Conservation (phyloP, 2,329 filamentous ascomycete species). For the Penicillium sp. region DNA sequence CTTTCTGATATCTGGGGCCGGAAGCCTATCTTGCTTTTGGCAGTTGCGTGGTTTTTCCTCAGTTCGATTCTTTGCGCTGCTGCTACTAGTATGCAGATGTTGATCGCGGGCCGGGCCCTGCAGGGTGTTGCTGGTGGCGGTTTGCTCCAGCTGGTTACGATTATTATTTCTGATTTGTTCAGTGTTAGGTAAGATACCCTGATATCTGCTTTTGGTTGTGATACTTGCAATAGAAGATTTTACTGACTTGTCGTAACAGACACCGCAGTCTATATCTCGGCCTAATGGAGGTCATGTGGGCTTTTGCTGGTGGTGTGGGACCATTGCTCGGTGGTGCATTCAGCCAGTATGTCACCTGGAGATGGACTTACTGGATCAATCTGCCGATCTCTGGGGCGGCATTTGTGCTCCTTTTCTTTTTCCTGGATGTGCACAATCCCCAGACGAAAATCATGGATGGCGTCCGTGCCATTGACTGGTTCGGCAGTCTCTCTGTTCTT, state of each 20-base stretch:
- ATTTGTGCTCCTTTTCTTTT: slow-evolving; percentile 51
- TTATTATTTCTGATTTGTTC: slow-evolving; percentile 57
- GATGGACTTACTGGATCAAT: slow-evolving; percentile 59
- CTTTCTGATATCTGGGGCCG: slow-evolving; percentile 58
- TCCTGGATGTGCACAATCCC: slow-evolving; percentile 56
- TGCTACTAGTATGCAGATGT: slow-evolving; percentile 48
- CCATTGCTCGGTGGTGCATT: slow-evolving; percentile 55
- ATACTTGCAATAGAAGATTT: fast-evolving
- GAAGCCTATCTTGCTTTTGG: slow-evolving; percentile 52
- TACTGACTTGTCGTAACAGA: slow-evolving; percentile 24
- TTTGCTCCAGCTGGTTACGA: slow-evolving; percentile 52
- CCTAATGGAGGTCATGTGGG: slow-evolving; percentile 55
- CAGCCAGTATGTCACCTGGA: slow-evolving; percentile 44
- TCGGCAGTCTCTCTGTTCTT: slow-evolving; percentile 52
- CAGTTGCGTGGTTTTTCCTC: slow-evolving; percentile 50
- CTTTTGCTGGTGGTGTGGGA: slow-evolving; percentile 52
- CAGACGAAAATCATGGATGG: slow-evolving; percentile 51
- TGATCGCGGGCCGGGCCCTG: slow-evolving; percentile 54
- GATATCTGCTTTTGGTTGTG: no score
- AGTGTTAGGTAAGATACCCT: slow-evolving; percentile 40
- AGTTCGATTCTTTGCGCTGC: slow-evolving; percentile 52
- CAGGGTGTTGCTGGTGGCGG: slow-evolving; percentile 57
- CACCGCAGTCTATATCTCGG: slow-evolving; percentile 52
- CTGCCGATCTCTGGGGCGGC: slow-evolving; percentile 51
- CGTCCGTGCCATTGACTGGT: slow-evolving; percentile 54